These are phyloP conservation scores for Amylocarpus encephaloides DNA, from an alignment of 2,329 filamentous ascomycete species.

Conservation along the genomic window DNA sequence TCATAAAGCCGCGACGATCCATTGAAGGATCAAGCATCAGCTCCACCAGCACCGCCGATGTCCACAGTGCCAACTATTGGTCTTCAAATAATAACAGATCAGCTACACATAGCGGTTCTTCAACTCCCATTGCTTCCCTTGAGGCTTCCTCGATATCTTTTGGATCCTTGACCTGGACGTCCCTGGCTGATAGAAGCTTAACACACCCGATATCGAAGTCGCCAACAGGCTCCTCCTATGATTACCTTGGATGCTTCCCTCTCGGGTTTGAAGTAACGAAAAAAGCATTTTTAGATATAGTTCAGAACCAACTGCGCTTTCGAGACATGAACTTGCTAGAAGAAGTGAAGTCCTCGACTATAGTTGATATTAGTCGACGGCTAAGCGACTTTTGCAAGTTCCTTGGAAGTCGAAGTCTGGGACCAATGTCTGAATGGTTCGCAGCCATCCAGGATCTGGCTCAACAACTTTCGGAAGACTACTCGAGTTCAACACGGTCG, in stretches of 20 bases:
- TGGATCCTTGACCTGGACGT: constrained; percentile 14
- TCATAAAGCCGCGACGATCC: neutral
- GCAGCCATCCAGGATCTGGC: constrained; percentile 17
- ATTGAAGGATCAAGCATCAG: constrained; percentile 4
- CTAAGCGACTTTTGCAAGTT: constrained; percentile 12
- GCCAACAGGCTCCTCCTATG: constrained; percentile 20
- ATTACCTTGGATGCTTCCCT: constrained; percentile 29
- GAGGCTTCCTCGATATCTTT: constrained; percentile 8
- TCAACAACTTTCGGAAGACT: constrained; percentile 11
- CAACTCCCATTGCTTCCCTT: constrained; percentile 1
- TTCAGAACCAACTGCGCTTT: constrained; percentile 22
- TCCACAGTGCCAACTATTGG: constrained; percentile 2
- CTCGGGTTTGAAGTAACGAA: constrained; percentile 24
- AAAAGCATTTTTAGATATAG: constrained; percentile 24
- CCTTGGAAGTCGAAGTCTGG: constrained; percentile 28
- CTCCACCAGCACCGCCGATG: neutral
- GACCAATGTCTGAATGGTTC: constrained; percentile 12
- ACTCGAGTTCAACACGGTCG: constrained; percentile 29
- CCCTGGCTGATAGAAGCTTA: constrained; percentile 8
- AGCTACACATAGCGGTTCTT: neutral
- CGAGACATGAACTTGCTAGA: constrained; percentile 24
- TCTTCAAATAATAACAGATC: constrained; percentile 1
- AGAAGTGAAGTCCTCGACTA: constrained; percentile 9
- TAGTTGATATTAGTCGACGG: constrained; percentile 25
- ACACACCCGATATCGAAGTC: constrained; percentile 11